Conservation (phyloP, 2,329 filamentous ascomycete species). For the Phialophora chinensis region DNA sequence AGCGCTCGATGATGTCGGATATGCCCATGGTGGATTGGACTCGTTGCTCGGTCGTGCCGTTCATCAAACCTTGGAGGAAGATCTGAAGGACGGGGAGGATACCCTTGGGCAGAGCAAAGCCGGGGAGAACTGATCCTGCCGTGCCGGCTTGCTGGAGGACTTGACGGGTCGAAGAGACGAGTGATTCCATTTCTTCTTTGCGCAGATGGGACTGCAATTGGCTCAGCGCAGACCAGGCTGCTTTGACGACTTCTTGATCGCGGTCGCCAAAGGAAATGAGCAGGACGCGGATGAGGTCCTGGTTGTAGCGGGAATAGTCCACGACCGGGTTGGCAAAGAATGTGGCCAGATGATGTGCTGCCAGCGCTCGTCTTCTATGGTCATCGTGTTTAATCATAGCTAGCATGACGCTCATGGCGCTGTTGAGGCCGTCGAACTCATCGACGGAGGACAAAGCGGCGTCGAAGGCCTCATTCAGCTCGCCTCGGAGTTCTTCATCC, state of each 20-base stretch:
- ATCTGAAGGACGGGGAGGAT: slow-evolving; percentile 96
- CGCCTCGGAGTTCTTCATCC: slow-evolving; percentile 73
- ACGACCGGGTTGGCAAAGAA: slow-evolving; percentile 83
- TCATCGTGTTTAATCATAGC: slow-evolving; percentile 90
- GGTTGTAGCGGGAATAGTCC: slow-evolving; percentile 95
- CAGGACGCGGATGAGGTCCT: slow-evolving; percentile 88
- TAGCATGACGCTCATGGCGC: slow-evolving; percentile 91
- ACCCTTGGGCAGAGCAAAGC: slow-evolving; percentile 90
- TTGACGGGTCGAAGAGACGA: slow-evolving; percentile 85
- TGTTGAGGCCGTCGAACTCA: slow-evolving; percentile 94
- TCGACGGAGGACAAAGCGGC: slow-evolving; percentile 91
- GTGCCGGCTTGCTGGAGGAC: slow-evolving; percentile 88
- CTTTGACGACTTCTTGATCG: slow-evolving; percentile 83
- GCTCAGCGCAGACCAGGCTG: slow-evolving; percentile 83
- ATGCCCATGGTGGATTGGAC: slow-evolving; percentile 91
- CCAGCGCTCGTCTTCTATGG: slow-evolving; percentile 78
- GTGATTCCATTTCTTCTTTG: slow-evolving; percentile 97
- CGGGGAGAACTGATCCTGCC: slow-evolving; percentile 79
- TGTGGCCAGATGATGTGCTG: slow-evolving; percentile 77
- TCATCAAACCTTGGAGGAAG: slow-evolving; percentile 97
- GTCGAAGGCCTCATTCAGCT: slow-evolving; percentile 83
- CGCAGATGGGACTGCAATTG: slow-evolving; percentile 86
- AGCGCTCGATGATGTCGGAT: slow-evolving; percentile 93
- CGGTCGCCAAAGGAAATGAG: slow-evolving; percentile 91
- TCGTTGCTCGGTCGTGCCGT: slow-evolving; percentile 88